Evolutionary conservation across 306 rosid species (phyloP).

Genomic region (Trifolium subterraneum): DNA sequence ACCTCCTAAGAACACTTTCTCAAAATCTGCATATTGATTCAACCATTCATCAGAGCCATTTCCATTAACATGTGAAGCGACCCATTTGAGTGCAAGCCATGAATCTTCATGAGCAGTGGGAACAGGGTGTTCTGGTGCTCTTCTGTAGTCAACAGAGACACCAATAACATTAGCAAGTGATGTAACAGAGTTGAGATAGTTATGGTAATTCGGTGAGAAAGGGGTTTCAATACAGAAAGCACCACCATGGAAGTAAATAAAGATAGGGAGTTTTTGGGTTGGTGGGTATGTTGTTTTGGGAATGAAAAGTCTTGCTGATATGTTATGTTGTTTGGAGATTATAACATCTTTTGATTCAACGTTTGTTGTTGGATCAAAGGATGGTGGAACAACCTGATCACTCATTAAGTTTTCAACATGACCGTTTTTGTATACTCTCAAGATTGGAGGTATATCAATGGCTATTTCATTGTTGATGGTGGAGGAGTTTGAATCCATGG

Average conservation of each 20-base stretch:
- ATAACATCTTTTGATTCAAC: constrained; percentile 70
- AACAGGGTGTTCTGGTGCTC: constrained; percentile 76
- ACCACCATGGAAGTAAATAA: constrained; percentile 77
- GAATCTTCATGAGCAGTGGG: constrained; percentile 67
- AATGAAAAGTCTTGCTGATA: constrained; percentile 63
- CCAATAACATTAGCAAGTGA: constrained; percentile 52
- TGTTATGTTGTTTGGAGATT: constrained; percentile 55
- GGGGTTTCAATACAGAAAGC: constrained; percentile 69
- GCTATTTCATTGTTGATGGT: background rate
- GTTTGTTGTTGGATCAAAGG: constrained; percentile 54
- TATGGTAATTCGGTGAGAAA: constrained; percentile 58
- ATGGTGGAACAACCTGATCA: constrained; percentile 49
- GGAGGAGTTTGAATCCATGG: background rate
- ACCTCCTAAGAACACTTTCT: constrained; percentile 58
- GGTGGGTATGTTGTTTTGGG: constrained; percentile 46
- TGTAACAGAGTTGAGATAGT: constrained; percentile 45
- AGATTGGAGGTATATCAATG: constrained; percentile 54
- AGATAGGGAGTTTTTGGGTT: constrained; percentile 63
- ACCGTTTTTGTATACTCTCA: constrained; percentile 70
- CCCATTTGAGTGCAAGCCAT: constrained; percentile 65
- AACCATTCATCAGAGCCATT: constrained; percentile 66
- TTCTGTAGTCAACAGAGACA: constrained; percentile 71
- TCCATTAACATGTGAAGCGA: constrained; percentile 56
- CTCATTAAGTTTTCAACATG: constrained; percentile 55
- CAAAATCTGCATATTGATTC: constrained; percentile 54